These are phyloP conservation scores for Hsuehochloa calcarea DNA, from an alignment of 176 grass and related monocot genomes.

Conservation along the genomic window DNA sequence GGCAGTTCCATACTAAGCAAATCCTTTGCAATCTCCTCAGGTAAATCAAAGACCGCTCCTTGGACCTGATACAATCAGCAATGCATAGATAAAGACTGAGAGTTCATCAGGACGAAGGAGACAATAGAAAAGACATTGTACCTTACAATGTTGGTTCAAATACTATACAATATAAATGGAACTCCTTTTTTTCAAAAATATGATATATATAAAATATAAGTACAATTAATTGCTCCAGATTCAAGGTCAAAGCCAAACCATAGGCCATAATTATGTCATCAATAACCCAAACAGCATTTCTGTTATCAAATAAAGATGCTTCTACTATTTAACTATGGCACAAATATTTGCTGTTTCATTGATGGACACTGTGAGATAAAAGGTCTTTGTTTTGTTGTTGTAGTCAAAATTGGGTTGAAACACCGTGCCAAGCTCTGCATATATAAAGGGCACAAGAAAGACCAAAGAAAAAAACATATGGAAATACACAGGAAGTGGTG, in stretches of 20 bases:
- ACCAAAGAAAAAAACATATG: neutral
- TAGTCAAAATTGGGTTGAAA: neutral
- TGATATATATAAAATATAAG: neutral
- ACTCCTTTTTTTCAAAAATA: neutral
- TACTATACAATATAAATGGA: conserved; percentile 13
- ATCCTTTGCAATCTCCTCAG: conserved; percentile 82
- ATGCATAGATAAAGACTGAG: neutral
- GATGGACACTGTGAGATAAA: neutral
- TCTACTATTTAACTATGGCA: neutral
- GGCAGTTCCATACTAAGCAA: conserved; percentile 75
- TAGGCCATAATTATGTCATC: neutral
- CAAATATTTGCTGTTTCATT: neutral
- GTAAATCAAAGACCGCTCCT: conserved; percentile 97
- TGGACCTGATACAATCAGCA: conserved; percentile 64
- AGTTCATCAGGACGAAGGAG: conserved; percentile 12
- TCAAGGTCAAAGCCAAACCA: neutral
- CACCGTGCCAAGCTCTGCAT: neutral
- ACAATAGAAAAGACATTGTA: neutral
- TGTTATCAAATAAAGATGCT: neutral
- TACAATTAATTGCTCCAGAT: neutral
- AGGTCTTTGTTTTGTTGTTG: neutral
- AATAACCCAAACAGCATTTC: neutral
- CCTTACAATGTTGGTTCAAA: neutral
- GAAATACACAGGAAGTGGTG: neutral
- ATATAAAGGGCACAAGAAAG: neutral